These are phyloP conservation scores for Haematococcus lacustris DNA, from an alignment of 139 green algal species.

Conservation along the genomic window DNA sequence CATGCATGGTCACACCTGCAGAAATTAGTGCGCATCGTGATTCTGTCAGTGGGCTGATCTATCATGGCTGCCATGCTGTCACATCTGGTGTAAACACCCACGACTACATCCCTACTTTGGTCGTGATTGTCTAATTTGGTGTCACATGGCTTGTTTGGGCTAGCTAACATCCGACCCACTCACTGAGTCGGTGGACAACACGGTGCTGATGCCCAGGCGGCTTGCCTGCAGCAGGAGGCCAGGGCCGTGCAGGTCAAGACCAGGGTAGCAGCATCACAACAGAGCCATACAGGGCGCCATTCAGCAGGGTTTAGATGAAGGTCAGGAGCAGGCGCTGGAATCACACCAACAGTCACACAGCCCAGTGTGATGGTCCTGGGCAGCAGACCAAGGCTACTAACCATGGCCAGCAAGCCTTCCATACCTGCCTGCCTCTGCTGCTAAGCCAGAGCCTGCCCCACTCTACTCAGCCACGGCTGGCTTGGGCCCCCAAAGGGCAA, in stretches of 20 bases:
- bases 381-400: background rate
- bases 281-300: background rate
- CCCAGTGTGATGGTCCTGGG: background rate
- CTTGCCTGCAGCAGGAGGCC: conserved; percentile 25
- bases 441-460: no score
- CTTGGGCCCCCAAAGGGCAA: no score
- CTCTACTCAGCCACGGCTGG: no score
- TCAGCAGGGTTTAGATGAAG: background rate
- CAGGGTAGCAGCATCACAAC: background rate
- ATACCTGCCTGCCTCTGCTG: no score
- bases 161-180: no score
- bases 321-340: background rate
- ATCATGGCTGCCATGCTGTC: background rate
- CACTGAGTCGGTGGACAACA: conserved; percentile 87
- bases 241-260: background rate
- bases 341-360: background rate
- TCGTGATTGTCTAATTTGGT: no score
- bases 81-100: background rate
- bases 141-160: no score
- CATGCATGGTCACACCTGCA: background rate
- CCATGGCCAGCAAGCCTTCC: no score
- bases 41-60: background rate
- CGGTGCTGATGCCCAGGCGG: conserved; percentile 78
- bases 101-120: background rate
- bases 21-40: background rate